Percentiles rank a stretch among this genome's conserved stretches.
Evolutionary conservation across 2,329 filamentous ascomycete genomes (phyloP).

Genomic region (Exophiala calicioides): DNA sequence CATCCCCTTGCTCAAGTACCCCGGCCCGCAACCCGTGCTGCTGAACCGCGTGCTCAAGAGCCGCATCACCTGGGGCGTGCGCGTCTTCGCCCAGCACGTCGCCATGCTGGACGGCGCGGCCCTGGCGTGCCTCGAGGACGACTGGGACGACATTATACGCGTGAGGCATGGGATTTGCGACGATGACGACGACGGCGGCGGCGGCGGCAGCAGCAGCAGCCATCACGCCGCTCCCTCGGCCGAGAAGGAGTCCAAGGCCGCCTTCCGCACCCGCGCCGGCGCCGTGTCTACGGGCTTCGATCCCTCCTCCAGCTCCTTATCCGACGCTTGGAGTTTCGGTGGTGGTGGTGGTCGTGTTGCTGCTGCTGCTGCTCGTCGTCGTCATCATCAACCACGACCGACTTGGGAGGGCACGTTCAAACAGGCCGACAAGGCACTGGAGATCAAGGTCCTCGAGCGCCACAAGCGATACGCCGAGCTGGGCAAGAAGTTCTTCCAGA

Average conservation of each 20-base stretch:
- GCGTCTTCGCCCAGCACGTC: slow-evolving; percentile 37
- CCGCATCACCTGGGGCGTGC: slow-evolving; percentile 40
- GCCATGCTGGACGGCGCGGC: slow-evolving; percentile 35
- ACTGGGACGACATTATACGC: slow-evolving; percentile 41
- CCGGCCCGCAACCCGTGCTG: slow-evolving; percentile 46
- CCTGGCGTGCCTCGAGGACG: slow-evolving; percentile 44
- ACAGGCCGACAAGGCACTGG: slow-evolving; percentile 11
- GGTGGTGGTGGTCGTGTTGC: too few relatives aligned
- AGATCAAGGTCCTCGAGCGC: slow-evolving; percentile 7
- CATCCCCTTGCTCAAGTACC: slow-evolving; percentile 46
- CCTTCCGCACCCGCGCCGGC: too few relatives aligned
- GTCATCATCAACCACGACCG: too few relatives aligned
- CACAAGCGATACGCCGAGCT: slow-evolving; percentile 11
- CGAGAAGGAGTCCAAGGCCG: too few relatives aligned
- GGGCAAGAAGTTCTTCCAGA: slow-evolving; percentile 18
- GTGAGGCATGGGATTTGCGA: slow-evolving; percentile 2
- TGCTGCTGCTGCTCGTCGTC: too few relatives aligned
- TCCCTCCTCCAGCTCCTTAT: too few relatives aligned
- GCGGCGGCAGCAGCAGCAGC: neutral
- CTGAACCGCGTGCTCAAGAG: slow-evolving; percentile 41
- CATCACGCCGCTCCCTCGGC: too few relatives aligned
- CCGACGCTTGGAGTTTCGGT: too few relatives aligned
- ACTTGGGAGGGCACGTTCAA: slow-evolving; percentile 12
- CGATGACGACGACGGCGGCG: neutral
- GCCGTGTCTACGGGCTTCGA: too few relatives aligned